Evolutionary conservation across 148 eudicot species (phyloP).

Genomic region (Heliamphora exappendiculata): DNA sequence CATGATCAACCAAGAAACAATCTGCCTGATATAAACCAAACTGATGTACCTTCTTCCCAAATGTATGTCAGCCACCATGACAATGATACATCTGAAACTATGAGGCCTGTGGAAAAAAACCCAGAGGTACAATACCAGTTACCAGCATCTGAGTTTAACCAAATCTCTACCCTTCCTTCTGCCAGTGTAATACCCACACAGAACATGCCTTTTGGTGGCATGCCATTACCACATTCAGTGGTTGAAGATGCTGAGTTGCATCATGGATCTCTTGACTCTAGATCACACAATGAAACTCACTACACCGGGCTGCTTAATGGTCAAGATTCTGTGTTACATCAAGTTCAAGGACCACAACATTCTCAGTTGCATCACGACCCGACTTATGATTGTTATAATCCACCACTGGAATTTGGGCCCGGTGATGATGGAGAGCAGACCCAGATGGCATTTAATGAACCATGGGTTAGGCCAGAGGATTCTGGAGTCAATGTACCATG

Average conservation of each 20-base stretch:
- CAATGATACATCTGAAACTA: slow-evolving; percentile 21
- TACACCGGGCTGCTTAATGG: neutral
- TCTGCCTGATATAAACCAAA: slow-evolving; percentile 30
- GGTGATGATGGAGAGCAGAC: slow-evolving; percentile 27
- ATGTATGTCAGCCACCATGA: slow-evolving; percentile 26
- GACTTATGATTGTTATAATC: slow-evolving; percentile 27
- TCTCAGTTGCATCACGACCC: slow-evolving; percentile 32
- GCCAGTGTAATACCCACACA: slow-evolving; percentile 27
- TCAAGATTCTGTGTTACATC: slow-evolving; percentile 12
- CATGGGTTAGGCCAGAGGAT: slow-evolving; percentile 25
- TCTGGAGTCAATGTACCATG: slow-evolving; percentile 31
- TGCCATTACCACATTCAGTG: slow-evolving; percentile 26
- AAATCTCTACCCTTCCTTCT: slow-evolving; percentile 28
- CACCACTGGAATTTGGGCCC: slow-evolving; percentile 33
- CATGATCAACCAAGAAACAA: slow-evolving; percentile 25
- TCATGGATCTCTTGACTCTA: slow-evolving; percentile 10
- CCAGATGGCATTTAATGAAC: slow-evolving; percentile 22
- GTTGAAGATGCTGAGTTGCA: slow-evolving; percentile 21
- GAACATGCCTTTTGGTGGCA: slow-evolving; percentile 19
- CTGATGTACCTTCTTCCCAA: slow-evolving; percentile 21
- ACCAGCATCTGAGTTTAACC: slow-evolving; percentile 25
- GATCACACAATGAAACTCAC: slow-evolving; percentile 7
- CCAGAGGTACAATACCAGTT: slow-evolving; percentile 29
- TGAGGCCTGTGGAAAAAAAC: slow-evolving; percentile 28
- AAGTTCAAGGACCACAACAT: slow-evolving; percentile 13